phyloP scores from a whole-genome alignment of 179 eudicot species.

The Amaranthus tricolor region DNA sequence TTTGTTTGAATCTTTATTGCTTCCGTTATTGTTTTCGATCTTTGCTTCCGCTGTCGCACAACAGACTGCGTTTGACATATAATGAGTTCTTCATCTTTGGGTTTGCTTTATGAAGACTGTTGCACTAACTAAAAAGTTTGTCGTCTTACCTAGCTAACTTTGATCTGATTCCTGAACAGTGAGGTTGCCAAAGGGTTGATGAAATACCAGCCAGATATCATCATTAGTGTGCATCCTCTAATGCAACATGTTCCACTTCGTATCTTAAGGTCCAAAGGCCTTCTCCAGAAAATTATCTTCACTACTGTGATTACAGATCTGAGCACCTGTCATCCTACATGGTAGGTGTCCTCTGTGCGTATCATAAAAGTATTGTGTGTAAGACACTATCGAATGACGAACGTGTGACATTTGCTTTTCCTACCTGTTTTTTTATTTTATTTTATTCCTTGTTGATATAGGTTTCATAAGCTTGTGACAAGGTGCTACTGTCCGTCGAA shows the following conservation, averaged over 20 bases:
- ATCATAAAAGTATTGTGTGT: not conserved
- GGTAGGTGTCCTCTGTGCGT: constrained; percentile 39
- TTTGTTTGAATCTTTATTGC: too few relatives aligned
- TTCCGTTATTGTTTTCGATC: too few relatives aligned
- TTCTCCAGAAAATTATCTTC: constrained; percentile 83
- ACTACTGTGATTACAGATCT: constrained; percentile 91
- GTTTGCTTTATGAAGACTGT: not conserved
- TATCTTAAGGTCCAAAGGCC: constrained; percentile 80
- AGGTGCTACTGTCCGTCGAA: constrained; percentile 95
- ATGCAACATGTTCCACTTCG: constrained; percentile 99
- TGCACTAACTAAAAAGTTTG: not conserved
- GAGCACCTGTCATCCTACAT: constrained; percentile 96
- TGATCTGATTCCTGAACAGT: constrained; percentile 34
- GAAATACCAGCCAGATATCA: constrained; percentile 94
- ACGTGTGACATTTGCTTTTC: not conserved
- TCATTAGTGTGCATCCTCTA: constrained; percentile 94
- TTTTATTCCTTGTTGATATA: constrained; percentile 17
- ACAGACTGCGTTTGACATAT: not conserved
- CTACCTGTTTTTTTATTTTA: not conserved
- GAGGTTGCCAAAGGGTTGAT: constrained; percentile 93
- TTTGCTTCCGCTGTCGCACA: too few relatives aligned
- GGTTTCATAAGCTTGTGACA: constrained; percentile 99
- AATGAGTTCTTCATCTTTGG: not conserved
- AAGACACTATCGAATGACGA: not conserved
- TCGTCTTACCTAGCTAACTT: not conserved